Conservation (phyloP, 139 green algal genomes). For the Micractinium sp. region DNA sequence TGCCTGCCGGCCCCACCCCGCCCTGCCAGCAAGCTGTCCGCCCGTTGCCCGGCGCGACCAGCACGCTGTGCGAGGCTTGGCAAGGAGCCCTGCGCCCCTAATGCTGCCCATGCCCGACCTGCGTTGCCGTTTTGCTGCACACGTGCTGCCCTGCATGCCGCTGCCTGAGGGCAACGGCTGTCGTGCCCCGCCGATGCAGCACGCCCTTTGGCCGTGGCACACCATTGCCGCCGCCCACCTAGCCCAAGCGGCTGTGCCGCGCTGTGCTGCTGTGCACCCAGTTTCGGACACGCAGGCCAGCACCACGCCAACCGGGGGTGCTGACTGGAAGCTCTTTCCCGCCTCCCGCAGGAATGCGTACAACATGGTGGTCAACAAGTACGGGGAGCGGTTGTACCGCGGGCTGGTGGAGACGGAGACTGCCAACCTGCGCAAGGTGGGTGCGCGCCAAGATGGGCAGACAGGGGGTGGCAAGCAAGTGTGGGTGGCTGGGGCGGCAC, state of each 20-base stretch:
- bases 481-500: not conserved
- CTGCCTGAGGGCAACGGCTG: too few relatives aligned
- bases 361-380: slow-evolving; percentile 99
- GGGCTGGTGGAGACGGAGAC: slow-evolving; percentile 82
- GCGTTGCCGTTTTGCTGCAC: too few relatives aligned
- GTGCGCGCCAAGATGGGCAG: not conserved
- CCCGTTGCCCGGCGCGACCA: too few relatives aligned
- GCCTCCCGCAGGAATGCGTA: slow-evolving; percentile 91
- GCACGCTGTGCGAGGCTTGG: too few relatives aligned
- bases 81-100: too few relatives aligned
- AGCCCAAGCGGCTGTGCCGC: not conserved
- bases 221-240: not conserved
- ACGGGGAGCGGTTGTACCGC: slow-evolving; percentile 91
- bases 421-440: slow-evolving; percentile 68
- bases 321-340: not conserved
- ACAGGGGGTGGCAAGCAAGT: not conserved
- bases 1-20: too few relatives aligned
- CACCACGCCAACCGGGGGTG: too few relatives aligned
- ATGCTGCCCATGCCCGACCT: too few relatives aligned
- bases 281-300: not conserved
- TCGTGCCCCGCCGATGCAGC: too few relatives aligned
- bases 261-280: not conserved
- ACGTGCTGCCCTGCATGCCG: too few relatives aligned
- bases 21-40: too few relatives aligned
- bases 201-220: too few relatives aligned